Conservation (phyloP, 2,329 filamentous ascomycete species). For the Alternaria panax region DNA sequence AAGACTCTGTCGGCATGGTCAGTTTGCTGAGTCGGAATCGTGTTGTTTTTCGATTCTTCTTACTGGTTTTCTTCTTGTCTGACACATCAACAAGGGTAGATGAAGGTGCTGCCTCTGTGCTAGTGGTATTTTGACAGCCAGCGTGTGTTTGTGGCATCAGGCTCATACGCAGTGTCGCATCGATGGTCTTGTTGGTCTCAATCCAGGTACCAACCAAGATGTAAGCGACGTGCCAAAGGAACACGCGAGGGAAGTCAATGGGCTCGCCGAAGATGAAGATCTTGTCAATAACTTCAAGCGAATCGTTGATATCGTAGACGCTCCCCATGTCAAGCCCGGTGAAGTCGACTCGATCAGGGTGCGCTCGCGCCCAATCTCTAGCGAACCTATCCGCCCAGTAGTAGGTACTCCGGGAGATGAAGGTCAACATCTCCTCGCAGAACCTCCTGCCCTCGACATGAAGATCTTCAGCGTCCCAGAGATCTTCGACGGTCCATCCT, state of each 20-base stretch:
- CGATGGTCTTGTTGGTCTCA: slow-evolving; percentile 2
- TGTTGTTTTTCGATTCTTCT: slow-evolving; percentile 13
- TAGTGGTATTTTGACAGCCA: neutral
- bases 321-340: slow-evolving; percentile 23
- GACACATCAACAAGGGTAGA: neutral
- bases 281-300: slow-evolving; percentile 35
- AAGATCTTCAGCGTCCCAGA: slow-evolving; percentile 47
- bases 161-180: neutral
- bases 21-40: slow-evolving; percentile 8
- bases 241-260: slow-evolving; percentile 30
- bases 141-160: neutral
- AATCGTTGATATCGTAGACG: slow-evolving; percentile 28
- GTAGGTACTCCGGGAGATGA: slow-evolving; percentile 37
- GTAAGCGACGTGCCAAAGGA: slow-evolving; percentile 41
- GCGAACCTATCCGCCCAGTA: slow-evolving; percentile 29
- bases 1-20: slow-evolving; percentile 18
- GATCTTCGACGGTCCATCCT: slow-evolving; percentile 39
- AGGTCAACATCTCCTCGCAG: slow-evolving; percentile 37
- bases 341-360: slow-evolving; percentile 30
- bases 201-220: slow-evolving; percentile 33
- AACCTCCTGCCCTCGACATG: slow-evolving; percentile 39
- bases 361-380: slow-evolving; percentile 27
- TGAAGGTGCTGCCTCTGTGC: neutral
- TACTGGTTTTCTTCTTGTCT: slow-evolving; percentile 10
- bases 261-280: slow-evolving; percentile 40